phyloP scores from a whole-genome alignment of 768 basidiomycete genomes.

The Leccinum uliginosum region DNA sequence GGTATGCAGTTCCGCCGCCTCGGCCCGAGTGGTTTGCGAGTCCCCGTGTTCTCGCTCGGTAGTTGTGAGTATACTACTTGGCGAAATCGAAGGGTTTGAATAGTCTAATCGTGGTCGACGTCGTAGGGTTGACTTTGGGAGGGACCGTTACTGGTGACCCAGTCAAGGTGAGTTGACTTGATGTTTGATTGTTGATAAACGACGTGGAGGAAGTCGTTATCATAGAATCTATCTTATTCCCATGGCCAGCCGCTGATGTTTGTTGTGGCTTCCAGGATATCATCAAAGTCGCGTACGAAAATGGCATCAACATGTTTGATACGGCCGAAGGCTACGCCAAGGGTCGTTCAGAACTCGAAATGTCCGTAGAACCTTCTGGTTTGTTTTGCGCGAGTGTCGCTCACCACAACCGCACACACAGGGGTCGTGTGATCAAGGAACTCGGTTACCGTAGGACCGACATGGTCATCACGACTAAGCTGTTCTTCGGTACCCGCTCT shows the following conservation, averaged over 20 bases:
- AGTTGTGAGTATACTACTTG: conserved; percentile 33
- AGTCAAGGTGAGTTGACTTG: conserved; percentile 37
- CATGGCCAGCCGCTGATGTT: background rate
- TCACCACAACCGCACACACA: conserved; percentile 6
- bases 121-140: conserved; percentile 43
- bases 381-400: background rate
- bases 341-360: conserved; percentile 51
- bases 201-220: background rate
- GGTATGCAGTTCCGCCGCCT: conserved; percentile 39
- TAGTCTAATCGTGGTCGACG: background rate
- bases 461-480: conserved; percentile 51
- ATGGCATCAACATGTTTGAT: conserved; percentile 49
- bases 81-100: background rate
- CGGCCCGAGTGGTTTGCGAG: conserved; percentile 44
- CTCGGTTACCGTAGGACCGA: conserved; percentile 47
- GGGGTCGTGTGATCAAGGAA: conserved; percentile 53
- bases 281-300: conserved; percentile 50
- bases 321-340: conserved; percentile 42
- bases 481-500: conserved; percentile 51
- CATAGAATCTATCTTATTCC: background rate
- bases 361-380: conserved; percentile 31
- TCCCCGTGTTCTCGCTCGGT: conserved; percentile 50
- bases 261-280: conserved; percentile 38
- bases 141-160: conserved; percentile 46
- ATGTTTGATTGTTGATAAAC: background rate